These are phyloP conservation scores for Fragaria nilgerrensis DNA, from an alignment of 306 rosid genomes.

Conservation along the genomic window DNA sequence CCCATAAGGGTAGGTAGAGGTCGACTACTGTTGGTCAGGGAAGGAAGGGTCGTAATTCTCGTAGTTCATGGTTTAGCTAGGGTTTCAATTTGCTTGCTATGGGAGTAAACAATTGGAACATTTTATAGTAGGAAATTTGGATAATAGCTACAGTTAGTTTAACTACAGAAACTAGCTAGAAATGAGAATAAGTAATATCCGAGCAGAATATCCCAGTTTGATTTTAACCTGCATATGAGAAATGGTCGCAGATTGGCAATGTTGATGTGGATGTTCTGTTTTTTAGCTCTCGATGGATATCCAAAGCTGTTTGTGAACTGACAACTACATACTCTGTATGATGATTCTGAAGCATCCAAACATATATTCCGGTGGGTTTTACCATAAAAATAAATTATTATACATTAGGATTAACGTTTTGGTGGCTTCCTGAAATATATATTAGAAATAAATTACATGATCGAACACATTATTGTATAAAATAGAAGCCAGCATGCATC, in stretches of 20 bases:
- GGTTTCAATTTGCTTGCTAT: not conserved
- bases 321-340: not conserved
- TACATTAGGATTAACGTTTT: not conserved
- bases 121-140: conserved; percentile 26
- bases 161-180: conserved; percentile 23
- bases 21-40: conserved; percentile 85
- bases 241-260: not conserved
- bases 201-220: conserved; percentile 43
- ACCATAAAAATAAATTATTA: not conserved
- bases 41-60: conserved; percentile 76
- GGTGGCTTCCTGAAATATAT: not conserved
- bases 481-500: not conserved
- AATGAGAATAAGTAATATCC: conserved; percentile 45
- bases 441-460: not conserved
- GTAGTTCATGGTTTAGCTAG: conserved; percentile 34
- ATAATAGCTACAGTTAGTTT: not conserved
- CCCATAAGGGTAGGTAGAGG: conserved; percentile 71
- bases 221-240: not conserved
- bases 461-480: not conserved
- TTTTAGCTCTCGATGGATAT: not conserved
- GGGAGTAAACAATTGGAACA: not conserved
- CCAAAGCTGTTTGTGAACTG: not conserved
- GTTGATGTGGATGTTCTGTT: not conserved
- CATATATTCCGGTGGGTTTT: not conserved
- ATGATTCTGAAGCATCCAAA: not conserved